Conservation (phyloP, 345 rosid genomes). For the Aegle marmelos region DNA sequence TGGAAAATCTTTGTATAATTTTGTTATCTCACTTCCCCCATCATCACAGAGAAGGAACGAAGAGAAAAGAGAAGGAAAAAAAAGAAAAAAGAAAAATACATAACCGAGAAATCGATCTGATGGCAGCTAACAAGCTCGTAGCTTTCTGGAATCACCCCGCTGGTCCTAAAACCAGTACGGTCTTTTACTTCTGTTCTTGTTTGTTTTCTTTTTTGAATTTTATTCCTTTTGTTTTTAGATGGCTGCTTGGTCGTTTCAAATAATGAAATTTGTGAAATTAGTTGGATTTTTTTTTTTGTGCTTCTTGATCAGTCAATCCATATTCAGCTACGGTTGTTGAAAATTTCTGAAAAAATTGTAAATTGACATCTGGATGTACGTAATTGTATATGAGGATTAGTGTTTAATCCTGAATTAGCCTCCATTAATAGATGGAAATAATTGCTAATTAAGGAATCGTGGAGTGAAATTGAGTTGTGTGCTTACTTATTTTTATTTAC, state of each 20-base stretch:
- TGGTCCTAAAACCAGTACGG: conserved; percentile 47
- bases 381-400: not conserved
- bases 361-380: not conserved
- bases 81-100: too few species aligned
- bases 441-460: not conserved
- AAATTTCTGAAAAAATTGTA: not conserved
- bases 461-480: not conserved
- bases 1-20: not conserved
- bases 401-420: not conserved
- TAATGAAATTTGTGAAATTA: not conserved
- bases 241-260: not conserved
- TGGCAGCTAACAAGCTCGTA: conserved; percentile 33
- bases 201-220: not conserved
- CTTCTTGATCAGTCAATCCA: not conserved
- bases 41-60: not conserved
- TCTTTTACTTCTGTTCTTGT: not conserved
- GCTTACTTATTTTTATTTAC: too few species aligned
- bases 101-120: not conserved
- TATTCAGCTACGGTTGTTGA: not conserved
- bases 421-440: not conserved
- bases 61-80: too few species aligned
- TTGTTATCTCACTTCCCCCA: too few species aligned
- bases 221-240: not conserved
- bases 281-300: too few species aligned
- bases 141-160: conserved; percentile 52